Evolutionary conservation across 164 flowering plant species (phyloP).

Genomic region (Sextonia rubra): DNA sequence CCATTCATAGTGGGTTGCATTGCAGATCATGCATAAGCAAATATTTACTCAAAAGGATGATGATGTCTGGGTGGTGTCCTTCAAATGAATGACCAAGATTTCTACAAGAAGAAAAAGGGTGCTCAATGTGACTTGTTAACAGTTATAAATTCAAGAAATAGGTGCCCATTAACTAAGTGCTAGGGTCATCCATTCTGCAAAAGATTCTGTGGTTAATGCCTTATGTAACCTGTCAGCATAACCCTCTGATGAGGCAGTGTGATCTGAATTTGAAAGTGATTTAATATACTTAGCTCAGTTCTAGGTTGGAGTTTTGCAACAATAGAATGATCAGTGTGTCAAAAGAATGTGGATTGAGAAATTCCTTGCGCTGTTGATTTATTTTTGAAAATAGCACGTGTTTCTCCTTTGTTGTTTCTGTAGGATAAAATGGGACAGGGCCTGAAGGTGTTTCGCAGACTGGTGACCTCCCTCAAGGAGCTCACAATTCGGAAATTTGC

Average conservation of each 20-base stretch:
- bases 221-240: background rate
- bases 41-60: background rate
- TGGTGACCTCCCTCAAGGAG: constrained; percentile 77
- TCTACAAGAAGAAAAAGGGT: too few relatives aligned
- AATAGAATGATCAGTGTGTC: too few relatives aligned
- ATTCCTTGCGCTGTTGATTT: background rate
- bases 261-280: too few relatives aligned
- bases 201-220: too few relatives aligned
- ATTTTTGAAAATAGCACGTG: background rate
- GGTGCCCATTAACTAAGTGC: too few relatives aligned
- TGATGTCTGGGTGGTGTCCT: background rate
- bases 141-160: background rate
- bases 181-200: too few relatives aligned
- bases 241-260: background rate
- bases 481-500: constrained; percentile 41
- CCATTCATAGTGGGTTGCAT: background rate
- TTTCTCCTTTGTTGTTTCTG: constrained; percentile 2
- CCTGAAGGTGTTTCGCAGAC: constrained; percentile 69
- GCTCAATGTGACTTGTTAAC: too few relatives aligned
- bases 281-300: too few relatives aligned
- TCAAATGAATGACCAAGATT: background rate
- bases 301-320: background rate
- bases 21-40: background rate
- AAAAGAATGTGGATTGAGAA: background rate
- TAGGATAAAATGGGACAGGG: constrained; percentile 71